A percentile compares a stretch with the other conserved stretches of the same genome.
These are phyloP conservation scores for Singerocomus inundabilis DNA, from an alignment of 1,284 basidiomycete genomes.

Conservation along the genomic window DNA sequence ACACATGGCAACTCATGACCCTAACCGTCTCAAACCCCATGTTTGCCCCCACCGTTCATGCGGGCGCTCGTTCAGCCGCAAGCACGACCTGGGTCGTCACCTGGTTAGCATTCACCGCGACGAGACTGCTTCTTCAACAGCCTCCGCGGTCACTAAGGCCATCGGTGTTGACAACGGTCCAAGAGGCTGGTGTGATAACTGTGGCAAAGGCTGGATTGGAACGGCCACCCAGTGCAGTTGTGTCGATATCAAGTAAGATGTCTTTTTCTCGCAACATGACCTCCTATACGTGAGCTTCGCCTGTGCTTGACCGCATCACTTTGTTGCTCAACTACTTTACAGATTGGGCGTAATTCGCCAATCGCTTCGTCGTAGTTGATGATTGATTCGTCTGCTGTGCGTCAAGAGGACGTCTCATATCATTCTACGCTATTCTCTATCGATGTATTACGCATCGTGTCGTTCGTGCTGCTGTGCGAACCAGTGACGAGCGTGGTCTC, in stretches of 20 bases:
- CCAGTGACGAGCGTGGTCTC: slow-evolving; percentile 63
- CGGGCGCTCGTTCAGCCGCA: slow-evolving; percentile 84
- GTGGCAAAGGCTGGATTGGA: slow-evolving; percentile 70
- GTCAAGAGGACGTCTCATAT: slow-evolving; percentile 31
- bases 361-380: slow-evolving; percentile 37
- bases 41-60: slow-evolving; percentile 79
- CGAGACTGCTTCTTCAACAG: slow-evolving; percentile 46
- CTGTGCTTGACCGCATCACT: not conserved
- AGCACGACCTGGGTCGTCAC: slow-evolving; percentile 86
- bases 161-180: slow-evolving; percentile 63
- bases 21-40: slow-evolving; percentile 81
- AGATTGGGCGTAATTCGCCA: slow-evolving; percentile 38
- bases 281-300: slow-evolving; percentile 27
- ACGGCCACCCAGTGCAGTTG: slow-evolving; percentile 58
- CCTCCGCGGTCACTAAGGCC: slow-evolving; percentile 41
- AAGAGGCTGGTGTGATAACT: slow-evolving; percentile 70
- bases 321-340: slow-evolving; percentile 5
- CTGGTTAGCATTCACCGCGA: slow-evolving; percentile 83
- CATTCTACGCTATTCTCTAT: slow-evolving; percentile 45
- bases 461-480: slow-evolving; percentile 44
- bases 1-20: slow-evolving; percentile 87
- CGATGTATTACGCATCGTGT: slow-evolving; percentile 63
- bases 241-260: slow-evolving; percentile 59
- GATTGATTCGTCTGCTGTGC: slow-evolving; percentile 39
- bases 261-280: not conserved